Conservation (phyloP, 257 asterid genomes). For the Eucommia ulmoides region DNA sequence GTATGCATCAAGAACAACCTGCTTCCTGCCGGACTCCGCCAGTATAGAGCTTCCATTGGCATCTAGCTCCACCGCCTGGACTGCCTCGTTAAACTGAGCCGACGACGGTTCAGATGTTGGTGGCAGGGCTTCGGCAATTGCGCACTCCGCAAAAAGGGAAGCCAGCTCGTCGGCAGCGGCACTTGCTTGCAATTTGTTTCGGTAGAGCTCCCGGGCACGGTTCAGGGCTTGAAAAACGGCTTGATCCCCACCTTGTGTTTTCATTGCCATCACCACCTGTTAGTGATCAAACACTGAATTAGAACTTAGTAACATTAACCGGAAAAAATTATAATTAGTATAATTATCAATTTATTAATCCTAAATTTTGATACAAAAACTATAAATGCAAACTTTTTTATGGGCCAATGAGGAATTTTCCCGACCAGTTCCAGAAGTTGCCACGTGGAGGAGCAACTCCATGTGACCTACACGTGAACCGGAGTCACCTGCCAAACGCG, state of each 20-base stretch:
- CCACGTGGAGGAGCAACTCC: too few relatives aligned
- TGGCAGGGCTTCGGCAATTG: constrained; percentile 79
- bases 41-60: constrained; percentile 25
- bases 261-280: constrained; percentile 84
- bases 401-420: too few relatives aligned
- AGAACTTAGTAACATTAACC: too few relatives aligned
- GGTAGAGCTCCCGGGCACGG: constrained; percentile 69
- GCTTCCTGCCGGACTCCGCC: constrained; percentile 69
- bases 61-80: neutral
- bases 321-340: too few relatives aligned
- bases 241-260: constrained; percentile 64
- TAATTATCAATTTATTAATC: too few relatives aligned
- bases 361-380: too few relatives aligned
- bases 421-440: too few relatives aligned
- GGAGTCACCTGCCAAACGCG: too few relatives aligned
- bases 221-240: constrained; percentile 49
- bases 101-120: constrained; percentile 19
- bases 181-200: constrained; percentile 46
- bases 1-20: constrained; percentile 64
- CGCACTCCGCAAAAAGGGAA: constrained; percentile 83
- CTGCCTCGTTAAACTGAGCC: constrained; percentile 10
- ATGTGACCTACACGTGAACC: too few relatives aligned
- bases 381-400: too few relatives aligned
- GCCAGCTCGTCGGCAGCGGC: constrained; percentile 85
- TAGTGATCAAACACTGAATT: too few relatives aligned